These are phyloP conservation scores for Ricinus communis DNA, from an alignment of 345 rosid genomes.

Conservation along the genomic window DNA sequence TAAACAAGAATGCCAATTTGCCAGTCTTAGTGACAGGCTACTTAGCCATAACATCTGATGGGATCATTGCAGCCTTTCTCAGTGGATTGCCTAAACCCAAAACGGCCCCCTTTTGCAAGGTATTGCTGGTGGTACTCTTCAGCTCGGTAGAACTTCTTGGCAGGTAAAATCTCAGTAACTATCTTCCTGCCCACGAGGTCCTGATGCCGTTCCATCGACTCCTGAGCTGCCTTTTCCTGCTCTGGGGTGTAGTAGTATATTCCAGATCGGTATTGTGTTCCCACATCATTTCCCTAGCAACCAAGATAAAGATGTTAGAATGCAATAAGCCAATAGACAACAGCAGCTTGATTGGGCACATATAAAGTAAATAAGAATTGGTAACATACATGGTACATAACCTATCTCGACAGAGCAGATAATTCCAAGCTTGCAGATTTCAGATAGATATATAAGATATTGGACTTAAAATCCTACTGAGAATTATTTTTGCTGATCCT, in stretches of 20 bases:
- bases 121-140: conserved; percentile 96
- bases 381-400: background rate
- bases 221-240: conserved; percentile 75
- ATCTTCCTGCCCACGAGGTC: conserved; percentile 60
- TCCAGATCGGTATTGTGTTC: conserved; percentile 90
- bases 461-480: background rate
- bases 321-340: too few relatives aligned
- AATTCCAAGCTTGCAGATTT: background rate
- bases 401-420: background rate
- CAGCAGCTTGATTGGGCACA: background rate
- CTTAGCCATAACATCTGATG: conserved; percentile 86
- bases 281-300: conserved; percentile 87
- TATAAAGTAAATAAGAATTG: background rate
- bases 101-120: conserved; percentile 86
- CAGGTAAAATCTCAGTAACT: conserved; percentile 80
- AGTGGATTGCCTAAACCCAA: conserved; percentile 67
- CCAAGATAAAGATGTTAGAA: background rate
- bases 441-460: background rate
- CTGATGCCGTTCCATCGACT: conserved; percentile 66
- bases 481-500: background rate
- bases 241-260: conserved; percentile 75
- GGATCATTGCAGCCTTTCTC: conserved; percentile 89
- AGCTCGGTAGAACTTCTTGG: conserved; percentile 86
- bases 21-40: background rate
- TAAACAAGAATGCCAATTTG: background rate